phyloP scores from a whole-genome alignment of 768 basidiomycete genomes.

The Auricularia cornea region DNA sequence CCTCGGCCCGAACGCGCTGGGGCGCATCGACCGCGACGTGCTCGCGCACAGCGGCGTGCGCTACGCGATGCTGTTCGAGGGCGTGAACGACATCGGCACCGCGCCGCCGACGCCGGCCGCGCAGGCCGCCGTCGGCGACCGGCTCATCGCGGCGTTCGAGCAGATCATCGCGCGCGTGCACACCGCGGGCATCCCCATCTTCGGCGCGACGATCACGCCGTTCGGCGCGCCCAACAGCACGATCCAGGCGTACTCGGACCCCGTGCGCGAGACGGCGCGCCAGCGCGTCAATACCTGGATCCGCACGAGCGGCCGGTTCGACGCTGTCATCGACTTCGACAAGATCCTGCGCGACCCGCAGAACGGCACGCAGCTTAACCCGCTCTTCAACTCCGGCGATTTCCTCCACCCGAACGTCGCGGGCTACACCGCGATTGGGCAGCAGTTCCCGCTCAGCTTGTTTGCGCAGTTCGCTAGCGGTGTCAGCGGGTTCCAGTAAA shows the following conservation, averaged over 20 bases:
- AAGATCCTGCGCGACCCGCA: slow-evolving; percentile 31
- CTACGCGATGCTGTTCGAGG: slow-evolving; percentile 44
- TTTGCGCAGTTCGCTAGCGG: slow-evolving; percentile 26
- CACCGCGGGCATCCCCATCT: slow-evolving; percentile 34
- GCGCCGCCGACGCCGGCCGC: slow-evolving; percentile 25
- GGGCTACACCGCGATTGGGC: slow-evolving; percentile 36
- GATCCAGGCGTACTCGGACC: slow-evolving; percentile 30
- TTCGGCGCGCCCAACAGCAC: slow-evolving; percentile 29
- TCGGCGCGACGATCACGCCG: slow-evolving; percentile 45
- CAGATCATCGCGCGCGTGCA: slow-evolving; percentile 38
- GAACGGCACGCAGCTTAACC: slow-evolving; percentile 29
- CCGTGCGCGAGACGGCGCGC: slow-evolving; percentile 32
- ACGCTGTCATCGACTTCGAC: slow-evolving; percentile 42
- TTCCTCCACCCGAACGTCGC: slow-evolving; percentile 40
- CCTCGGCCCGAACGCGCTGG: slow-evolving; percentile 38
- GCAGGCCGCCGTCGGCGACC: slow-evolving; percentile 32
- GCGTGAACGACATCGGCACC: slow-evolving; percentile 46
- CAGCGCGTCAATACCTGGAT: slow-evolving; percentile 38
- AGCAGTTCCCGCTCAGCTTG: slow-evolving; percentile 32
- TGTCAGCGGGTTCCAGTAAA: slow-evolving; percentile 10
- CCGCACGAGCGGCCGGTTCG: slow-evolving; percentile 33
- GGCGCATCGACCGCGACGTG: slow-evolving; percentile 44
- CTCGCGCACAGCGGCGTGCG: slow-evolving; percentile 38
- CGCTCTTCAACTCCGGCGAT: slow-evolving; percentile 37
- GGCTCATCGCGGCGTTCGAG: slow-evolving; percentile 36